A percentile compares a stretch with the other conserved stretches of the same genome.
Evolutionary conservation across 768 basidiomycete genomes (phyloP).

Genomic region (Boletus sp.): DNA sequence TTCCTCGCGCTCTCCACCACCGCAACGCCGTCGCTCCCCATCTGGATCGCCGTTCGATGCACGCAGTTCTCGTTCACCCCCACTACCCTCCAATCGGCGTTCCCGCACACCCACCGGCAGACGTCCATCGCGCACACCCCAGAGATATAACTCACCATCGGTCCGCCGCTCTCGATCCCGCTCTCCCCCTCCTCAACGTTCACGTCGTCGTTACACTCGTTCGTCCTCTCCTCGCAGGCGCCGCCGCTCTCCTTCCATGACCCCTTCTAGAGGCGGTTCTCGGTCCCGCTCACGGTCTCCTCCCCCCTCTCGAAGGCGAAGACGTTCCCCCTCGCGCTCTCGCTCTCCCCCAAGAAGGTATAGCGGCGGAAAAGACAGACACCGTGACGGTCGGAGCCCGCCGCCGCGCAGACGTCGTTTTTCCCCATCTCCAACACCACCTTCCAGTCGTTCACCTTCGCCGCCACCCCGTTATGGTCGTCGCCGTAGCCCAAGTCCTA

Average conservation of each 20-base stretch:
- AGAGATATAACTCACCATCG: conserved; percentile 33
- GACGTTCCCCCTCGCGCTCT: conserved; percentile 32
- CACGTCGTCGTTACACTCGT: conserved; percentile 26
- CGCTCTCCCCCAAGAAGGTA: conserved; percentile 29
- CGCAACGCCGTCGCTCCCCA: conserved; percentile 47
- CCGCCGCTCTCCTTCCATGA: conserved; percentile 31
- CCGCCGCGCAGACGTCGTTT: conserved; percentile 39
- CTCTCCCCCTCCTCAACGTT: conserved; percentile 22
- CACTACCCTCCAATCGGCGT: conserved; percentile 32
- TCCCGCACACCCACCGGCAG: conserved; percentile 41
- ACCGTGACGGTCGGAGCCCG: conserved; percentile 33
- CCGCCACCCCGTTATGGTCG: conserved; percentile 38
- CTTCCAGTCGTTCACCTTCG: conserved; percentile 42
- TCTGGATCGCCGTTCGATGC: conserved; percentile 34
- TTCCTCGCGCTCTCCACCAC: conserved; percentile 43
- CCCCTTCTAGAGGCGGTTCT: conserved; percentile 36
- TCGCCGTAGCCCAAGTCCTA: conserved; percentile 44
- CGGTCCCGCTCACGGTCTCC: conserved; percentile 43
- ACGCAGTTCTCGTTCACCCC: conserved; percentile 38
- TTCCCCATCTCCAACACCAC: conserved; percentile 47
- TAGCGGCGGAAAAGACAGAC: conserved; percentile 16
- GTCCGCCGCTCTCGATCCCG: conserved; percentile 39
- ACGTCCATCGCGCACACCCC: conserved; percentile 31
- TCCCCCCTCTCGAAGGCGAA: conserved; percentile 37
- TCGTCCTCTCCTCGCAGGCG: conserved; percentile 28